phyloP scores from a whole-genome alignment of 1,284 basidiomycete species.

The Cutaneotrichosporon sp. region DNA sequence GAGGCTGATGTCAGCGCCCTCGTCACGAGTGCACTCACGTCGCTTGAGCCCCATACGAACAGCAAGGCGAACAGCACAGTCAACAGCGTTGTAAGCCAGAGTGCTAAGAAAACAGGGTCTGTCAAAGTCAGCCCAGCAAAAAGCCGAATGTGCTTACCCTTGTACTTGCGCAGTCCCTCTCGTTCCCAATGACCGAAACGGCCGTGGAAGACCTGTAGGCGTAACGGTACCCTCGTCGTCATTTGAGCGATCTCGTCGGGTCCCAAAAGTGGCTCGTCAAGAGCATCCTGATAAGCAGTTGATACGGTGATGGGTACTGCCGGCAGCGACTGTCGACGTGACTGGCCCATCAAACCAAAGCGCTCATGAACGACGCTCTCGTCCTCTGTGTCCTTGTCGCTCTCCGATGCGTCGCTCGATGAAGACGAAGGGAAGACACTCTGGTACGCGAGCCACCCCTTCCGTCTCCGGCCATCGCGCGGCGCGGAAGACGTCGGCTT shows the following conservation, averaged over 20 bases:
- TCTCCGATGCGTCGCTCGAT: constrained; percentile 35
- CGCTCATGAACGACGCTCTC: constrained; percentile 33
- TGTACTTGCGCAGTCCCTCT: constrained; percentile 50
- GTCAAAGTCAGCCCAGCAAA: background rate
- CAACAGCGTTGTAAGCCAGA: constrained; percentile 46
- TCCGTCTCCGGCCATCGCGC: constrained; percentile 27
- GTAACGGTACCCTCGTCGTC: constrained; percentile 35
- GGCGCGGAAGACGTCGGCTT: constrained; percentile 1
- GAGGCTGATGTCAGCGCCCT: constrained; percentile 11
- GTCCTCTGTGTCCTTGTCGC: constrained; percentile 44
- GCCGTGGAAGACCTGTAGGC: constrained; percentile 51
- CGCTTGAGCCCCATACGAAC: constrained; percentile 53
- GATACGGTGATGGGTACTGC: background rate
- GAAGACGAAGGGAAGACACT: constrained; percentile 51
- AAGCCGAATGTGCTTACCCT: constrained; percentile 33
- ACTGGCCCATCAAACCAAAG: constrained; percentile 33
- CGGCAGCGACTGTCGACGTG: constrained; percentile 17
- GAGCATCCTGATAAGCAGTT: constrained; percentile 6
- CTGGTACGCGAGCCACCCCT: constrained; percentile 54
- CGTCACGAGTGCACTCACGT: constrained; percentile 29
- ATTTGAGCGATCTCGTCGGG: constrained; percentile 35
- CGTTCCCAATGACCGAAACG: constrained; percentile 51
- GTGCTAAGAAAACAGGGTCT: constrained; percentile 51
- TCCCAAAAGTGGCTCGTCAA: constrained; percentile 43
- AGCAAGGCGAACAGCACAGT: constrained; percentile 44